phyloP scores from a whole-genome alignment of 2,329 filamentous ascomycete species.

The Neoscytalidium dimidiatum region DNA sequence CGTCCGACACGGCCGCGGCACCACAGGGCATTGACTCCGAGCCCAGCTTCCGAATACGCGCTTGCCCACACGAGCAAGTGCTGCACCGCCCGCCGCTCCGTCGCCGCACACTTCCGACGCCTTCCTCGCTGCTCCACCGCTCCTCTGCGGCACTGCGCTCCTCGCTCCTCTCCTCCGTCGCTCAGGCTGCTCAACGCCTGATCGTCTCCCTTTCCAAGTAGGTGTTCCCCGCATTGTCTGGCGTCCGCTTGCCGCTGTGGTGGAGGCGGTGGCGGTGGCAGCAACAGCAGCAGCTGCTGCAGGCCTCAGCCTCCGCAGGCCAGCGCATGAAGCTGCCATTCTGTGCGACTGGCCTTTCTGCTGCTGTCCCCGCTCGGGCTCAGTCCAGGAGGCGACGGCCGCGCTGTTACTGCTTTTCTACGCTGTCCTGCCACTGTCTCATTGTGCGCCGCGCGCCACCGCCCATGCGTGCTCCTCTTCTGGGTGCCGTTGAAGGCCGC shows the following conservation, averaged over 20 bases:
- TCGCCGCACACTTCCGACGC: constrained; percentile 9
- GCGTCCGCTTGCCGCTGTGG: constrained; percentile 14
- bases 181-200: neutral
- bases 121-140: constrained; percentile 28
- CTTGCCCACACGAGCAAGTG: neutral
- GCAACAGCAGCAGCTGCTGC: neutral
- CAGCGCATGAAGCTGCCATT: constrained; percentile 16
- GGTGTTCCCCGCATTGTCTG: constrained; percentile 16
- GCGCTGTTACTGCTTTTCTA: constrained; percentile 5
- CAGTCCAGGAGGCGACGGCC: constrained; percentile 25
- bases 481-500: constrained; percentile 3
- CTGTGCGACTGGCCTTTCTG: constrained; percentile 13
- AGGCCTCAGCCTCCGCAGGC: constrained; percentile 17
- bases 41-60: neutral
- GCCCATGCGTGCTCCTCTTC: constrained; percentile 5
- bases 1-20: neutral
- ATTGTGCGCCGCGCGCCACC: constrained; percentile 37
- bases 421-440: constrained; percentile 22
- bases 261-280: neutral
- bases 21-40: constrained; percentile 8
- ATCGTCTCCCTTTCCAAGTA: neutral
- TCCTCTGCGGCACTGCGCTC: constrained; percentile 28
- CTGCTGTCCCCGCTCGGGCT: constrained; percentile 22
- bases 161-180: constrained; percentile 22
- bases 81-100: constrained; percentile 2